phyloP scores from a whole-genome alignment of 371 early-diverging fungal genomes.

The Zancudomyces culisetae region DNA sequence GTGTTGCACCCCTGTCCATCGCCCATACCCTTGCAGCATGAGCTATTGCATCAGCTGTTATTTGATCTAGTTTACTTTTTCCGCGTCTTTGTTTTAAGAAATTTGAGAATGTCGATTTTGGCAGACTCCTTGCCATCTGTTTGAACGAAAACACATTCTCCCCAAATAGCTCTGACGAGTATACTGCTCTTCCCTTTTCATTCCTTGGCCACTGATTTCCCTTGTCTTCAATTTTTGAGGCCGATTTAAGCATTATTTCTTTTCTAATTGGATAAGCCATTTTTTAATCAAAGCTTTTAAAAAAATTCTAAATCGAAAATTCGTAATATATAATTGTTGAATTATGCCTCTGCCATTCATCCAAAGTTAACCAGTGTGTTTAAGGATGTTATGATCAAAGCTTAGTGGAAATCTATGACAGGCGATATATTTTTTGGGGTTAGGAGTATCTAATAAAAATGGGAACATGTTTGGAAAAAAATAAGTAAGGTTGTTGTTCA shows the following conservation, averaged over 20 bases:
- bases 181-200: constrained; percentile 41
- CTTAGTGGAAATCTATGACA: too few species aligned
- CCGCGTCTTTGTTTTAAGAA: constrained; percentile 81
- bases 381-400: too few species aligned
- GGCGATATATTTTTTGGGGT: too few species aligned
- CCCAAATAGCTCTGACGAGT: constrained; percentile 77
- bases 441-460: too few species aligned
- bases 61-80: constrained; percentile 65
- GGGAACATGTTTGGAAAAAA: too few species aligned
- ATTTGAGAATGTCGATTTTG: constrained; percentile 80
- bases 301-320: too few species aligned
- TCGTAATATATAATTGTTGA: too few species aligned
- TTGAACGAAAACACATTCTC: constrained; percentile 78
- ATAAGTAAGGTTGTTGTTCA: too few species aligned
- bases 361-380: too few species aligned
- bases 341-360: too few species aligned
- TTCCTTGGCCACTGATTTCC: constrained; percentile 43
- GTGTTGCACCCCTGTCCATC: constrained; percentile 82
- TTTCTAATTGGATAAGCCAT: constrained; percentile 17
- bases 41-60: constrained; percentile 91
- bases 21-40: constrained; percentile 96
- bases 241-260: constrained; percentile 23
- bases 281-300: too few species aligned
- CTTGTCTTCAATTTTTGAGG: constrained; percentile 18
- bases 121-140: constrained; percentile 67